Conservation (phyloP, 495 filamentous ascomycete genomes). For the Penicillium alfredii region DNA sequence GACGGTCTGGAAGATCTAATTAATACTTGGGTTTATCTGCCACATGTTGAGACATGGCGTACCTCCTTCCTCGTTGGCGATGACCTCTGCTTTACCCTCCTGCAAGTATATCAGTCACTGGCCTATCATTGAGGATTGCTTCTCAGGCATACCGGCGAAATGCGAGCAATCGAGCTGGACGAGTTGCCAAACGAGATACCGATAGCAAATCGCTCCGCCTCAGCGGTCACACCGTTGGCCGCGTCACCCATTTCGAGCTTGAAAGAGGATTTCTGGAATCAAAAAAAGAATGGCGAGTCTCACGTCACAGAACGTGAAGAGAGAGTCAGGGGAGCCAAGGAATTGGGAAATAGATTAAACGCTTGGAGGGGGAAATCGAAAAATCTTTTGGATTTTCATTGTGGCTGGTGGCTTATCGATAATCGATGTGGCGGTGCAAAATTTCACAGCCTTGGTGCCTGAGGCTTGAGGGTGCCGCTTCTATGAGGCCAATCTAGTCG, state of each 20-base stretch:
- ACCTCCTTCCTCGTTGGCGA: slow-evolving; percentile 99
- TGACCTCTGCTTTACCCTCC: slow-evolving; percentile 94
- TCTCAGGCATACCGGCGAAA: slow-evolving; percentile 51
- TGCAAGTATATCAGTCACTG: slow-evolving; percentile 24
- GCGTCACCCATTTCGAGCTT: slow-evolving; percentile 50
- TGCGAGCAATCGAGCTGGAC: slow-evolving; percentile 92
- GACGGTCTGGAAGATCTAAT: slow-evolving; percentile 60
- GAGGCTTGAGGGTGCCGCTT: too few relatives aligned
- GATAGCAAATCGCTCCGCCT: slow-evolving; percentile 67
- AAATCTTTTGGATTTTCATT: too few relatives aligned
- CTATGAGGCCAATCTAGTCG: too few relatives aligned
- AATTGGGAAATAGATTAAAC: slow-evolving; percentile 14
- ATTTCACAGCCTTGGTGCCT: too few relatives aligned
- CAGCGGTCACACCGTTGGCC: slow-evolving; percentile 35
- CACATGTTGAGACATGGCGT: slow-evolving; percentile 23
- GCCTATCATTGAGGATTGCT: background rate
- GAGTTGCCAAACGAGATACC: slow-evolving; percentile 98
- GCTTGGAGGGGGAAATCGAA: slow-evolving; percentile 24
- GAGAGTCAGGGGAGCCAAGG: slow-evolving; percentile 12
- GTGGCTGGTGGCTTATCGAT: too few relatives aligned
- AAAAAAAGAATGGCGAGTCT: slow-evolving; percentile 8
- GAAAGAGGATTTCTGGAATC: slow-evolving; percentile 8
- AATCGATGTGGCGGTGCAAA: too few relatives aligned
- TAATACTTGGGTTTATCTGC: slow-evolving; percentile 8
- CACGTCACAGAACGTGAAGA: slow-evolving; percentile 16